Conservation (phyloP, 441 rosid species). For the Populus hybrid region DNA sequence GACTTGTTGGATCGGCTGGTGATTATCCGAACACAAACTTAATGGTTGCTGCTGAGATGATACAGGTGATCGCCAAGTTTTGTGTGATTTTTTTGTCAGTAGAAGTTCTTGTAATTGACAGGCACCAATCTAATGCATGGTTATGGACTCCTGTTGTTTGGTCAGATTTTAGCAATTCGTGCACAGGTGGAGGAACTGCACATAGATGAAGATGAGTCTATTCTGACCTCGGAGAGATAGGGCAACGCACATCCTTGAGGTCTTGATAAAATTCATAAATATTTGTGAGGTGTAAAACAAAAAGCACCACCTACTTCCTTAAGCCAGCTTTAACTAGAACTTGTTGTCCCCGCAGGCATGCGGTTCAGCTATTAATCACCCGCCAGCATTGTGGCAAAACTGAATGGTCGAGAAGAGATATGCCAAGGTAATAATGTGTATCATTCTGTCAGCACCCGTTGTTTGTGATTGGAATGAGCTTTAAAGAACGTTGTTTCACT, state of each 20-base stretch:
- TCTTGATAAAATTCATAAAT: constrained; percentile 8
- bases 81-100: background rate
- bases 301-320: background rate
- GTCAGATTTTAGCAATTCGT: constrained; percentile 93
- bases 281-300: background rate
- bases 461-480: background rate
- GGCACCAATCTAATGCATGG: background rate
- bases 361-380: constrained; percentile 90
- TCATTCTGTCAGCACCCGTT: background rate
- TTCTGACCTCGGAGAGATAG: constrained; percentile 83
- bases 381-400: constrained; percentile 81
- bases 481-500: background rate
- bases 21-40: constrained; percentile 76
- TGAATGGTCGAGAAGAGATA: constrained; percentile 81
- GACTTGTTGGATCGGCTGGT: constrained; percentile 89
- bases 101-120: too few species aligned
- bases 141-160: too few species aligned
- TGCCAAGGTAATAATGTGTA: constrained; percentile 59
- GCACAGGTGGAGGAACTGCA: constrained; percentile 88
- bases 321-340: background rate
- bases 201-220: constrained; percentile 83
- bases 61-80: constrained; percentile 53
- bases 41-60: constrained; percentile 94
- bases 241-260: constrained; percentile 80
- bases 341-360: constrained; percentile 55